Percentiles rank a stretch among this genome's conserved stretches.
Conservation (phyloP, 148 eudicot species). For the Fagopyrum esculentum region DNA sequence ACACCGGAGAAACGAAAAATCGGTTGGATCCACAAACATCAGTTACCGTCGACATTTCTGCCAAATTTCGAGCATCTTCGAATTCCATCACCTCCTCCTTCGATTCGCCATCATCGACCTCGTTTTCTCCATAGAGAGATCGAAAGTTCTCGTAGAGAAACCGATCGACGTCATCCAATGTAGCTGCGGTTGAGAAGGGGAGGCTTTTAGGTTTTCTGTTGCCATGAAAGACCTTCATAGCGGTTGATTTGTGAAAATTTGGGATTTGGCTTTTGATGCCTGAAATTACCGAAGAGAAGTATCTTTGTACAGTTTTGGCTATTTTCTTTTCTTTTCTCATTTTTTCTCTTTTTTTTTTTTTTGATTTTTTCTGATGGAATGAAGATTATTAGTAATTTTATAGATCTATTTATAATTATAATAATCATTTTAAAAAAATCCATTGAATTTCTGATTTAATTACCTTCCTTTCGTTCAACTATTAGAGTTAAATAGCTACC, state of each 20-base stretch:
- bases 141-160: constrained; percentile 15
- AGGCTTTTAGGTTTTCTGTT: not conserved
- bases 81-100: not conserved
- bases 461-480: not conserved
- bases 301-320: not conserved
- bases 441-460: not conserved
- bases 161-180: constrained; percentile 15
- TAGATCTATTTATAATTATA: not conserved
- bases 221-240: not conserved
- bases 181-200: not conserved
- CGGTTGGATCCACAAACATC: constrained; percentile 36
- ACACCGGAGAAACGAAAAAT: constrained; percentile 32
- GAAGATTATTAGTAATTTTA: not conserved
- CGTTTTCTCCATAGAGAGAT: constrained; percentile 10
- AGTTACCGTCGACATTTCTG: constrained; percentile 27
- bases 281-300: not conserved
- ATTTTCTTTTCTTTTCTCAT: not conserved
- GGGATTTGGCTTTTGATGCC: constrained; percentile 10
- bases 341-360: not conserved
- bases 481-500: not conserved
- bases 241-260: not conserved
- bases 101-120: not conserved
- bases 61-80: not conserved
- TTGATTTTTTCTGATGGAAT: not conserved
- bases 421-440: not conserved